A percentile compares a stretch with the other conserved stretches of the same genome.
Conservation (phyloP, 225 moss, liverwort and hornwort genomes). For the Lunularia cruciata region DNA sequence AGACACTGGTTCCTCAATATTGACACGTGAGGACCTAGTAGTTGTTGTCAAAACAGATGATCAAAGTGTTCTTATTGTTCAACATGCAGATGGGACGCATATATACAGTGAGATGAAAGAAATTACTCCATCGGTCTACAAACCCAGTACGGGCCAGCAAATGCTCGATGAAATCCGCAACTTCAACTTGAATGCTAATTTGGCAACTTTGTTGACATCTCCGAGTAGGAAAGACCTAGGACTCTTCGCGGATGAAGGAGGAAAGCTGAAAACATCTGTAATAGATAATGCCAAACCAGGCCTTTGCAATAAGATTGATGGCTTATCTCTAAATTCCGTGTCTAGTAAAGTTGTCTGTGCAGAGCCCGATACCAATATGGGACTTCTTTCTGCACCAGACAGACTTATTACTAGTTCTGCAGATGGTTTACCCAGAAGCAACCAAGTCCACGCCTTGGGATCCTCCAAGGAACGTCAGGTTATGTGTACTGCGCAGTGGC, state of each 20-base stretch:
- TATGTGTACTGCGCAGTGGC: conserved; percentile 66
- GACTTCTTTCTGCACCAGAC: neutral
- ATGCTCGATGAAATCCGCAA: conserved; percentile 50
- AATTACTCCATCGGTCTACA: conserved; percentile 26
- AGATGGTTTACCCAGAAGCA: neutral
- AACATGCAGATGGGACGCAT: conserved; percentile 90
- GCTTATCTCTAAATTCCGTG: neutral
- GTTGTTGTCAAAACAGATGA: conserved; percentile 57
- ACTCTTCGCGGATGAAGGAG: neutral
- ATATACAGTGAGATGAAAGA: conserved; percentile 63
- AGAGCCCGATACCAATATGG: neutral
- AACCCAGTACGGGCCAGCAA: conserved; percentile 47
- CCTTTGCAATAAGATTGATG: neutral
- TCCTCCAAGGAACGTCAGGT: neutral
- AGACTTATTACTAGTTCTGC: neutral
- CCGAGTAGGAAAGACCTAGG: conserved; percentile 12
- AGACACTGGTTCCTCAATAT: conserved; percentile 57
- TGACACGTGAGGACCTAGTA: conserved; percentile 84
- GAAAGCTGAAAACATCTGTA: neutral
- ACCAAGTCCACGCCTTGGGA: neutral
- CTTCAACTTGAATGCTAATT: conserved; percentile 26
- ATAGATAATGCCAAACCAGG: neutral
- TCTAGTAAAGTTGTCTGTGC: neutral
- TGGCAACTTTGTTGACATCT: conserved; percentile 18
- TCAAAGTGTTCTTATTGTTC: conserved; percentile 59